Conservation (phyloP, 164 flowering plant genomes). For the Hamamelis virginiana region DNA sequence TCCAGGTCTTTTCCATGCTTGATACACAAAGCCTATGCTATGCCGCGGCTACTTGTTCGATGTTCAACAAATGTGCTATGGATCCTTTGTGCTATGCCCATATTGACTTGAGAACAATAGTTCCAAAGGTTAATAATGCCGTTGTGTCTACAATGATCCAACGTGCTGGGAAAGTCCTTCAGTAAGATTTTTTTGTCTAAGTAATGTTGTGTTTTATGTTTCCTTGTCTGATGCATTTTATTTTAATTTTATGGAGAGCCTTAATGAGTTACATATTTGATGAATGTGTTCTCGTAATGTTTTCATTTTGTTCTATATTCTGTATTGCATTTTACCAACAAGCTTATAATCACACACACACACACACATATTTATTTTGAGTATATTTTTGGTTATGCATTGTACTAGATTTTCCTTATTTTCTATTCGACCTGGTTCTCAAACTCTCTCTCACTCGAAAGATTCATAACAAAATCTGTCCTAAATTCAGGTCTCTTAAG, state of each 20-base stretch:
- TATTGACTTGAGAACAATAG: slow-evolving; percentile 69
- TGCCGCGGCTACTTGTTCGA: slow-evolving; percentile 76
- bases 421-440: background rate
- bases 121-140: slow-evolving; percentile 75
- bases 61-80: slow-evolving; percentile 83
- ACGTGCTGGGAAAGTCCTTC: slow-evolving; percentile 76
- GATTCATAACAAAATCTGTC: background rate
- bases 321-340: too few relatives aligned
- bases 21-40: slow-evolving; percentile 80
- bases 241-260: too few relatives aligned
- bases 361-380: too few relatives aligned
- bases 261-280: too few relatives aligned
- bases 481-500: slow-evolving; percentile 67
- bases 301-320: too few relatives aligned
- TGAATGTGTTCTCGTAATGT: too few relatives aligned
- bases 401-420: background rate
- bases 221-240: background rate
- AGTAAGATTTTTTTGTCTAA: slow-evolving; percentile 41
- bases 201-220: background rate
- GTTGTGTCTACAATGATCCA: slow-evolving; percentile 81
- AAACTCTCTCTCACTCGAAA: background rate
- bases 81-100: slow-evolving; percentile 78
- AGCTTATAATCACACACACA: too few relatives aligned
- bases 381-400: background rate
- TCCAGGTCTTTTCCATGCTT: slow-evolving; percentile 86